Evolutionary conservation across 2,329 filamentous ascomycete genomes (phyloP), one percentile per base, ranked within the genome.

Genomic region (Fusarium longipes): DNA sequence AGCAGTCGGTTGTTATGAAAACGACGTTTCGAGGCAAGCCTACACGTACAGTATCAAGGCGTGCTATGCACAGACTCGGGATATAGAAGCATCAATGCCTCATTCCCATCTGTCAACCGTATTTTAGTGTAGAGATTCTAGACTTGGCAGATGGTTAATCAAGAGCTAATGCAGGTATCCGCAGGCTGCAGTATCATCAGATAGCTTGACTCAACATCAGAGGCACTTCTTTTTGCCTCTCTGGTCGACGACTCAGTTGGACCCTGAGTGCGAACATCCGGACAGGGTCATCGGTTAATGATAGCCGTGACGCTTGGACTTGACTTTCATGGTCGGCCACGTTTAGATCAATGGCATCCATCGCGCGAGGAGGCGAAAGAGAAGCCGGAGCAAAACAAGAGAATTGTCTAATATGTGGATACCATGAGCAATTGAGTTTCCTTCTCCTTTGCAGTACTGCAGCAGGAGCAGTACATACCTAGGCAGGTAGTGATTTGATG

Each of bases 241-340:
- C 32, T 48, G 12, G 30, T 29, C 30, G 25, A 50, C 17, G 33
- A 58, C 45, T 58, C 40, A 49, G 29, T 35, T 25, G 33, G 44
- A 39, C 55, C 25, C 60, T 40, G 59, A 42, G 58, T 30, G 38
- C 44, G 32, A 24, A 32, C 30, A 50, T 30, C 39, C 18, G 36
- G 38, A 32, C 45, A 48, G 43, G 38, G 32, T 62, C n/a, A n/a
- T n/a, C 65, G 60, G 65, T 51, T 62, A 62, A 68, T 29, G 47
- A 32, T 57, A 53, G 50, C 65, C 55, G 61, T 53, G 38, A 30
- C 24, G 38, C 50, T 57, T 40, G 43, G 56, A 36, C 57, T 24
- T 18, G 15, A n/a, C n/a, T n/a, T n/a, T n/a, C n/a, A n/a, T n/a
- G n/a, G n/a, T n/a, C 35, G 33, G 38, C 39, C 33, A 20, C 27